phyloP scores from a whole-genome alignment of 2,329 filamentous ascomycete species.

The Venturia aucupariae region DNA sequence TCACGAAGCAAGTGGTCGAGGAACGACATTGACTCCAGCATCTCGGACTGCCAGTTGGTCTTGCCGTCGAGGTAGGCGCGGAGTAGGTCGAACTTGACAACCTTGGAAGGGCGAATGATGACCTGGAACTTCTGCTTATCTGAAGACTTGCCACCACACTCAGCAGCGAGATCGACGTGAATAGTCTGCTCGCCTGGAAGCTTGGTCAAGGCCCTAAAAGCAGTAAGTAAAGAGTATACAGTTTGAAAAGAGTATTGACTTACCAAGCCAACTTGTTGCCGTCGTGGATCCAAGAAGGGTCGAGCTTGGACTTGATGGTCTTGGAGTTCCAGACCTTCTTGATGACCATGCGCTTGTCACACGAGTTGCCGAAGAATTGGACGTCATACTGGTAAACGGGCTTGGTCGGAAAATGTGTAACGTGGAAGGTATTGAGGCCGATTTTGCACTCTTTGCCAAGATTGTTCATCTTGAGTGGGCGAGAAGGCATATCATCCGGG shows the following conservation, averaged over 20 bases:
- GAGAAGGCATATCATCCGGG: slow-evolving; percentile 1
- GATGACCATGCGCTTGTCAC: slow-evolving; percentile 56
- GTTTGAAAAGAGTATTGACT: slow-evolving; percentile 20
- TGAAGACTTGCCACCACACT: slow-evolving; percentile 38
- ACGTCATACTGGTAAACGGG: slow-evolving; percentile 16
- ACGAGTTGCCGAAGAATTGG: slow-evolving; percentile 40
- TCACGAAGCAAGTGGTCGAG: slow-evolving; percentile 83
- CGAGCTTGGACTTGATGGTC: slow-evolving; percentile 47
- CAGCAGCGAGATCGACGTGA: slow-evolving; percentile 63
- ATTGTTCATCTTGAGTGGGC: slow-evolving; percentile 11
- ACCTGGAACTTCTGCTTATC: slow-evolving; percentile 33
- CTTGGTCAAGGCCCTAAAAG: slow-evolving; percentile 22
- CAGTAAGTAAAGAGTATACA: background rate
- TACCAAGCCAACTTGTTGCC: slow-evolving; percentile 82
- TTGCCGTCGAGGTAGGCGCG: slow-evolving; percentile 54
- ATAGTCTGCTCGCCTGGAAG: slow-evolving; percentile 32
- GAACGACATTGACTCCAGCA: slow-evolving; percentile 73
- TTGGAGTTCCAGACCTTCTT: slow-evolving; percentile 68
- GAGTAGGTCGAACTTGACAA: slow-evolving; percentile 59
- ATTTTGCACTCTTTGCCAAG: slow-evolving; percentile 12
- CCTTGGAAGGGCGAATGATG: slow-evolving; percentile 54
- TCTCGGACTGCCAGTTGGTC: slow-evolving; percentile 44
- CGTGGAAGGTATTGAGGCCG: slow-evolving; percentile 13
- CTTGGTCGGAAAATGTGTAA: slow-evolving; percentile 11
- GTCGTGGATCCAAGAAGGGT: slow-evolving; percentile 63